Base-by-base conservation (phyloP, 371 early-diverging fungal genomes). In the Rhizopus microsporus region DNA sequence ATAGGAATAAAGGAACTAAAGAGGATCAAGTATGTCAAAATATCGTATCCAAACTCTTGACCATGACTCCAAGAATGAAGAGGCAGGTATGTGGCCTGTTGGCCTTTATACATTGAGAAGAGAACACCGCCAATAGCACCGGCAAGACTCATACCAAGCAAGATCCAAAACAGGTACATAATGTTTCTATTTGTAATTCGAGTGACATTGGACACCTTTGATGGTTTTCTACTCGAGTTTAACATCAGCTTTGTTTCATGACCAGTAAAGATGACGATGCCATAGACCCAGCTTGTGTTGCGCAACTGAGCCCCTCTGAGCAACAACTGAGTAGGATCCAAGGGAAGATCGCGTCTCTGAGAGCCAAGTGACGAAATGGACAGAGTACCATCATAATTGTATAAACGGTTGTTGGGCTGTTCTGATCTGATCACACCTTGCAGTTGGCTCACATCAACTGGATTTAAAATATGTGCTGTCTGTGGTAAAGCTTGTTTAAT, bases 1-100 rank as follows among this genome's bases (percentile, higher is more conserved):
- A 94, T 94, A 12, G 95, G 95, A 68, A 94, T 93, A 66, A 94
- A 81, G 73, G 91, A 93, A 78, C 93, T 93, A 74, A 89, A 93
- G 56, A 94, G 68, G 68, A 94, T 89, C 75, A 93, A 79, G 60
- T 92, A 93, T 3, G 95, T 93, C 53, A 94, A 69, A 43, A 94
- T 89, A 68, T 86, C 86, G 42, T 68, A 71, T 12, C 84, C 85
- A 60, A 88, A 88, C 54, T 84, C 79, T 6, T 64, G 58, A 37
- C 64, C 77, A 6, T 71, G 60, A 12, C 46, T 46, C 46, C 46
- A 46, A 23, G 46, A 29, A 12, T 46, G 49, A 39, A 66, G 34
- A 15, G 71, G 66, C 23, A 78, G 53, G 32, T 69, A 78, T 30
- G 47, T 34, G 13, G 65, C 65, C 39, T 56, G 48, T 45, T 46